Evolutionary conservation across 768 basidiomycete species (phyloP), one percentile per base, ranked within the genome.

Genomic region (Mycena belliarum): DNA sequence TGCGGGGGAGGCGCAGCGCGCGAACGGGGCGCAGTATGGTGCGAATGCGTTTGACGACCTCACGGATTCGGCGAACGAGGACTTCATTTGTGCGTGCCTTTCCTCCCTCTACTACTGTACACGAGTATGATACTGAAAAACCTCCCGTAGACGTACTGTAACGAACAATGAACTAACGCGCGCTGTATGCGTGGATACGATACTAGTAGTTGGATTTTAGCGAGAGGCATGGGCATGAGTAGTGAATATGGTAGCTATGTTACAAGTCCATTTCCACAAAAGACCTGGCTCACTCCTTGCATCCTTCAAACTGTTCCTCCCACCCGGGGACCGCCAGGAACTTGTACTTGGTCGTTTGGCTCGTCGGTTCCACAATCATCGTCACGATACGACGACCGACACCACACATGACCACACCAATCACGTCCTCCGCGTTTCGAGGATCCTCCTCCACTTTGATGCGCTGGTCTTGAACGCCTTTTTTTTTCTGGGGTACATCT

Each of bases 31-130:
- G 23, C 16, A 37, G 29, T 60, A 53, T 40, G 62, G 32, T 0
- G 58, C 47, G 16, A 60, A 57, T 20, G 62, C 62, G 41, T 63
- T 63, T 21, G 62, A 63, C 26, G 62, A 63, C 16, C 24, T 63
- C 35, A 63, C 62, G 37, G 62, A 60, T 9, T 25, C 18, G 28
- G 37, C 18, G 52, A 63, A 63, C n/a, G 58, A 63, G 37, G 62
- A 63, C 16, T 63, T 60, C 49, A 60, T 63, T 53, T 63, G 57
- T 63, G 46, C 1, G 57, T 24, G 20, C 16, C 29, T 21, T 4
- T 4, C 25, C 15, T 18, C 15, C 29, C 25, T 35, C 26, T 16
- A 1, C 32, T 35, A 32, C 32, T 7, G 3, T 37, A 33, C 26
- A n/a, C n/a, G n/a, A n/a, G n/a, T n/a, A n/a, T n/a, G n/a, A n/a